Evolutionary conservation across 1,139 yeast species (phyloP), one percentile per base, ranked within the genome.

Genomic region (Yamadazyma conglobata): DNA sequence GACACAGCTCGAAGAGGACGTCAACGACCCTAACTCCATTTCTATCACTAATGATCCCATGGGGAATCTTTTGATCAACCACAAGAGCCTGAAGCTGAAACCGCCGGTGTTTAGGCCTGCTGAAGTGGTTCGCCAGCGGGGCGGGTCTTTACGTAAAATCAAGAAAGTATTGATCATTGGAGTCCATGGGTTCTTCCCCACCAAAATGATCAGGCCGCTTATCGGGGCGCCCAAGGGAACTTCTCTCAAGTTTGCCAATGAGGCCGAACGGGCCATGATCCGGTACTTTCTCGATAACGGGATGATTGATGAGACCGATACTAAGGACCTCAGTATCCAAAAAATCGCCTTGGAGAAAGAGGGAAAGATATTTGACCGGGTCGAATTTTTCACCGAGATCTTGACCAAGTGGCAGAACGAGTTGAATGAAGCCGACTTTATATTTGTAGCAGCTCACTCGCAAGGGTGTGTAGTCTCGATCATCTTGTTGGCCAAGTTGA

Each of bases 401-500:
- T 65, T 91, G 54, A 63, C 65, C 43, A 79, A 79, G 52, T 85
- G 93, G 88, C 60, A 70, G 26, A 63, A 75, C 13, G 87, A 84
- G 44, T 66, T 91, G 17, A 71, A 74, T 33, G 70, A 74, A 18
- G 89, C 96, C 0, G 97, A 91, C 53, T 82, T 83, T 44, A 76
- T 91, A 8, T 87, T 82, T 52, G 73, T 91, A 42, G 96, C 96
- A 1, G 79, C 95, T 0, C 98, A 91, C 58, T 87, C 96, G 0
- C 98, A 91, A 56, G 97, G 98, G 0, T 81, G 93, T 33, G 96
- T 95, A 0, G 97, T 91, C 0, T 78, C 95, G 1, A 78, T 87
- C 2, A 81, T 87, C 28, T 54, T 91, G 18, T 59, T 88, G 19
- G 85, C 95, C 0, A 70, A 74, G 42, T 64, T 91, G 26, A 73